A percentile compares a stretch with the other conserved stretches of the same genome.
Conservation (phyloP, 306 rosid genomes). For the Lotus japonicus region DNA sequence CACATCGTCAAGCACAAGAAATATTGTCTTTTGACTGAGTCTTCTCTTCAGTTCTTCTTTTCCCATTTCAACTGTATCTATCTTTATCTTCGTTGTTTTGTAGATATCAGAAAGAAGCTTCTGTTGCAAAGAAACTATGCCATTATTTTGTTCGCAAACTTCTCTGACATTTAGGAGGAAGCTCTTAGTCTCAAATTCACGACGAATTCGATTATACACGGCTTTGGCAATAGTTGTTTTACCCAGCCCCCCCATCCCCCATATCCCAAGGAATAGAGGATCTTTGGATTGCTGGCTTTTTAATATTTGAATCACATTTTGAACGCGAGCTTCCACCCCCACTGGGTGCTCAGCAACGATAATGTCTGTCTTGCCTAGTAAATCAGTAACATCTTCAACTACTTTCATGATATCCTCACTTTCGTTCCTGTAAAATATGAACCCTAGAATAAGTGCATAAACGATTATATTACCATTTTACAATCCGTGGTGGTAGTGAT, state of each 20-base stretch:
- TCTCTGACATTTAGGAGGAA: not conserved
- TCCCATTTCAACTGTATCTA: not conserved
- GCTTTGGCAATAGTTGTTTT: conserved; percentile 14
- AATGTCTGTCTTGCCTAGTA: no score
- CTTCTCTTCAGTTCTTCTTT: not conserved
- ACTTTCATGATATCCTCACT: no score
- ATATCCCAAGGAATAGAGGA: not conserved
- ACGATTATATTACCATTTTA: no score
- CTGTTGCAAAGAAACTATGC: not conserved
- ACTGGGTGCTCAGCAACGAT: no score
- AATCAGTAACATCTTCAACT: no score
- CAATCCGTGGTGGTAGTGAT: no score
- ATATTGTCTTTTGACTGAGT: not conserved
- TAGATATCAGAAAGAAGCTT: not conserved
- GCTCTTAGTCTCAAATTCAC: not conserved
- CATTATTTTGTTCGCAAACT: not conserved
- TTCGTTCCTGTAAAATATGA: no score
- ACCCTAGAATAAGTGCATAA: no score
- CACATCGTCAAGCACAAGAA: conserved; percentile 24
- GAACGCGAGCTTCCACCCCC: no score
- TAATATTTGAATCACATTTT: no score
- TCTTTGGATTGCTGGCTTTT: no score
- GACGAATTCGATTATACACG: not conserved
- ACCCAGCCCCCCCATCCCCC: conserved; percentile 7
- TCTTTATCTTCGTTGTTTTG: not conserved